Evolutionary conservation across 495 filamentous ascomycete species (phyloP), one percentile per base, ranked within the genome.

Genomic region (Penicillium longicatenatum): DNA sequence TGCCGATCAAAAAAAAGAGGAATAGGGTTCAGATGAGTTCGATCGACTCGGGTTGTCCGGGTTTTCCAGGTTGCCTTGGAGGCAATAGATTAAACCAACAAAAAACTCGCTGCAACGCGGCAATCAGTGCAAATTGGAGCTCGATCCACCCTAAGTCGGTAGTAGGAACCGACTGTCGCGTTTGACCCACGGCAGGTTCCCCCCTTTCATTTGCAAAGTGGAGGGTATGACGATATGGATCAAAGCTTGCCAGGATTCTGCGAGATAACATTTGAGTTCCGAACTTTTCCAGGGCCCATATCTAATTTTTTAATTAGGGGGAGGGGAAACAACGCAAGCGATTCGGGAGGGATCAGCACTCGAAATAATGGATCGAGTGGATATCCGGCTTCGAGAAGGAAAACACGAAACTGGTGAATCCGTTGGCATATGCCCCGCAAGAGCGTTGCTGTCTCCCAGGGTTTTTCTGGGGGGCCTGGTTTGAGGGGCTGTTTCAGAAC

Each of bases 221-320:
- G 61, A 48, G 49, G 29, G 24, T 29, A 63, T 63, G 61, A 63
- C 56, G 61, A 57, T 59, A 59, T 48, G 21, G 49, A 53, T 63
- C 61, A 49, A 47, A 45, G n/a, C 49, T 53, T 55, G 52, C 52
- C 52, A 48, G 44, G 53, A 24, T 12, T 48, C 7, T 31, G 22
- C n/a, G 1, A 56, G 44, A 44, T 39, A 19, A 22, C 21, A 19
- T 24, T 41, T 59, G 19, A 12, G 29, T 37, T 51, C 47, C 47
- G 45, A 24, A 16, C 29, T 29, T 50, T 16, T 20, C 19, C 16
- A 54, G 44, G 21, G 51, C 19, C 29, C 41, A 14, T 14, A 35
- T 9, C 31, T 12, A 10, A 8, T 24, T 54, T 45, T 19, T 11
- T 46, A 5, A 11, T 20, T 20, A 45, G 22, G 53, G 46, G 45